Evolutionary conservation across 1,284 basidiomycete species (phyloP), one percentile per base, ranked within the genome.

Genomic region (Bjerkandera adusta): DNA sequence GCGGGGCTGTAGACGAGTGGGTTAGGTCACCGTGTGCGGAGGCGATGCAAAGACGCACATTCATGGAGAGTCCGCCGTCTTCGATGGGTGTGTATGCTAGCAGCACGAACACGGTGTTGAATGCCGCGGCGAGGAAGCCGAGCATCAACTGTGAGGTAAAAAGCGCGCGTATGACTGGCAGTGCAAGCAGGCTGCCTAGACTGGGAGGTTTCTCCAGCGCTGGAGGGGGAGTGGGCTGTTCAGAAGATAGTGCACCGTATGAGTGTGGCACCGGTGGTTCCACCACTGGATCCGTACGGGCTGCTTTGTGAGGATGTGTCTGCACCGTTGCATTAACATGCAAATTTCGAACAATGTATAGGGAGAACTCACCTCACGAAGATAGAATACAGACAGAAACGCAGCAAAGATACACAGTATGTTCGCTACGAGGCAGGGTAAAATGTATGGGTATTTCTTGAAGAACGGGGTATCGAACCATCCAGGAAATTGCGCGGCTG

Each of bases 81-180:
- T 68, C 53, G 34, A 84, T 61, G 5, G 79, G 71, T 11, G 81
- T 75, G 58, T 81, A 86, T 41, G 78, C 80, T 54, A 82, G 79
- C 41, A 86, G 69, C 20, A 83, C 80, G 57, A 85, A 85, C 4
- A 81, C 69, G 15, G 76, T 76, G 45, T 82, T 83, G 55, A 83
- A 86, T 5, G 73, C 72, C 0, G 78, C 74, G 2, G 67, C 62
- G 22, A 79, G 64, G 60, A 82, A 82, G 45, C 70, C 72, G n/a
- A 85, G 66, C 5, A 73, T 70, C 53, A 72, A 77, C 12, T 77
- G 79, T n/a, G 81, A 81, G 18, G 68, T 54, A 53, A 75, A 71
- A 41, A 85, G 57, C 15, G 75, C 71, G 29, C 71, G 69, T 29
- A 85, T 75, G 47, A 75, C 68, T 2, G 80, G 77, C 32, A 76